Conservation (phyloP, 805 yeast species). For the Schwanniomyces occidentalis region DNA sequence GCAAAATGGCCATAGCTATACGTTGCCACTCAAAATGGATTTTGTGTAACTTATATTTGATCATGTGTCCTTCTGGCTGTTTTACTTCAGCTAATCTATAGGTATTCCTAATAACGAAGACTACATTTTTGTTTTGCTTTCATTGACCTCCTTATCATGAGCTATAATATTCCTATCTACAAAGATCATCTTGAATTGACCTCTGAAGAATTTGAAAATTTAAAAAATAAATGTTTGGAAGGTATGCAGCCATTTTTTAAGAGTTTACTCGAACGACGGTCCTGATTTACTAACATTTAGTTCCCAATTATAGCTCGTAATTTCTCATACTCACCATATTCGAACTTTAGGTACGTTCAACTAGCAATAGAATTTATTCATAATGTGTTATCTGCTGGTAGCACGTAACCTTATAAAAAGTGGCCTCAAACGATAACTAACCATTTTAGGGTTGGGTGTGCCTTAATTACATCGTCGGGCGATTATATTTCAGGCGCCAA, state of each 20-base stretch:
- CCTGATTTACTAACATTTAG: slow-evolving; percentile 1
- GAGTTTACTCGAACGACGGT: too few species aligned
- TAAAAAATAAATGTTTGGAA: slow-evolving; percentile 17
- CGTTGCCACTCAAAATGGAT: slow-evolving; percentile 7
- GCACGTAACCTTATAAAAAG: not conserved
- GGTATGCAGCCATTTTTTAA: slow-evolving; percentile 16
- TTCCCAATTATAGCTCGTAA: slow-evolving; percentile 47
- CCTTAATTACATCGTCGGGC: slow-evolving; percentile 54
- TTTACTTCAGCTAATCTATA: too few species aligned
- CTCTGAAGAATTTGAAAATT: slow-evolving; percentile 17
- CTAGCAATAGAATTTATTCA: not conserved
- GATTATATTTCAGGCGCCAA: slow-evolving; percentile 71
- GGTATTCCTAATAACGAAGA: too few species aligned
- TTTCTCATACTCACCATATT: slow-evolving; percentile 69
- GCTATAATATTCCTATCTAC: slow-evolving; percentile 5
- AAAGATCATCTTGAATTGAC: slow-evolving; percentile 17
- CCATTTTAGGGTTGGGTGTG: slow-evolving; percentile 70
- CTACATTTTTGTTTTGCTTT: not conserved
- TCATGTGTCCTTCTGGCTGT: too few species aligned
- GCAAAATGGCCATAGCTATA: too few species aligned
- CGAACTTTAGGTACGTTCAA: slow-evolving; percentile 52
- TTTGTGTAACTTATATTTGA: slow-evolving; percentile 6
- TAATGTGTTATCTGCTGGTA: not conserved
- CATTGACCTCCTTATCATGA: not conserved
- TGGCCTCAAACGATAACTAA: slow-evolving; percentile 3